Conservation (phyloP, 164 flowering plant species). For the Platanus orientalis region DNA sequence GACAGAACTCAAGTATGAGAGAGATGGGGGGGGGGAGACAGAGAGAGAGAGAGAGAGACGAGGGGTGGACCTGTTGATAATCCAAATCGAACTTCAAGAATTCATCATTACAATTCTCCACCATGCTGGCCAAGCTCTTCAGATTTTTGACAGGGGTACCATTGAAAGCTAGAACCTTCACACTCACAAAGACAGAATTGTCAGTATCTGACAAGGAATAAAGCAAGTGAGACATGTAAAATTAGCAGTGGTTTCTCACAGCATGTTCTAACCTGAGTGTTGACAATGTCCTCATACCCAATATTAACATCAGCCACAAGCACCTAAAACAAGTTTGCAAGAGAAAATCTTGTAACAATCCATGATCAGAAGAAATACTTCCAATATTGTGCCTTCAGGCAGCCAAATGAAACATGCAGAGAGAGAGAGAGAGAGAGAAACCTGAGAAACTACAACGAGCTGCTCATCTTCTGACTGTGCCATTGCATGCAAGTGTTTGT, state of each 20-base stretch:
- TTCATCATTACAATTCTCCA: conserved; percentile 68
- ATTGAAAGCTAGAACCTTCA: conserved; percentile 74
- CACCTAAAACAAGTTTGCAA: conserved; percentile 39
- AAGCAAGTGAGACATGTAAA: not conserved
- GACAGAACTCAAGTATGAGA: not conserved
- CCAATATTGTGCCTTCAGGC: not conserved
- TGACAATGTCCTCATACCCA: conserved; percentile 91
- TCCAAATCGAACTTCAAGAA: conserved; percentile 80
- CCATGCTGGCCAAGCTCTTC: conserved; percentile 74
- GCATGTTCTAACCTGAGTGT: conserved; percentile 63
- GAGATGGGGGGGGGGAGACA: not conserved
- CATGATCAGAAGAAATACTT: not conserved
- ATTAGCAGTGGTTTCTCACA: not conserved
- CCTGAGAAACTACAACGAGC: conserved; percentile 93
- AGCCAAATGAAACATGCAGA: not conserved
- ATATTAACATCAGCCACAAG: conserved; percentile 88
- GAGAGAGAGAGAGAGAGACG: conserved; percentile 15
- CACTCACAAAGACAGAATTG: conserved; percentile 2
- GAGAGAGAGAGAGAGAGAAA: conserved; percentile 14
- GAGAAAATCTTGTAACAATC: conserved; percentile 1
- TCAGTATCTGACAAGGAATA: not conserved
- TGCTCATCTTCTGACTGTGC: conserved; percentile 77
- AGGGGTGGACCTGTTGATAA: conserved; percentile 59
- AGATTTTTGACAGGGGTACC: conserved; percentile 77
- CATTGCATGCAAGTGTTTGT: conserved; percentile 72